Evolutionary conservation across 2,329 filamentous ascomycete genomes (phyloP).

Genomic region (Cadophora sp.): DNA sequence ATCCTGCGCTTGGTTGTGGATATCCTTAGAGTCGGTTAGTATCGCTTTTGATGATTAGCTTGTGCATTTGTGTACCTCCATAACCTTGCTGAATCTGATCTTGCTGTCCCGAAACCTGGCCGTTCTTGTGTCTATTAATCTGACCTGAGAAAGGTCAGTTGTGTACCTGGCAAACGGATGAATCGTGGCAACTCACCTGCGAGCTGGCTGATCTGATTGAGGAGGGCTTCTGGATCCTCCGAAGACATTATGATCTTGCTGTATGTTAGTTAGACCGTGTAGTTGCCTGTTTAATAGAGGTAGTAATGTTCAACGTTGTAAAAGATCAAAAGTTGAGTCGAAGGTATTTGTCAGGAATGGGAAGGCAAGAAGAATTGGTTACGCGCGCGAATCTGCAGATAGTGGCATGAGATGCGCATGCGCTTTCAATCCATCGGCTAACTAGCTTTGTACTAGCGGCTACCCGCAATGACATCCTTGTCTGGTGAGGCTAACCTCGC

Average conservation of each 20-base stretch:
- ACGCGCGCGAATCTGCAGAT: background rate
- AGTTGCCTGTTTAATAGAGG: background rate
- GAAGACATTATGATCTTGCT: conserved; percentile 50
- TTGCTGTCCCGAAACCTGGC: conserved; percentile 51
- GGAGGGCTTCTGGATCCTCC: conserved; percentile 60
- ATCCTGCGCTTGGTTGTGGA: conserved; percentile 36
- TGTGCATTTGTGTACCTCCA: conserved; percentile 32
- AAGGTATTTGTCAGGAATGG: conserved; percentile 14
- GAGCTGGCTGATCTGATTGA: conserved; percentile 61
- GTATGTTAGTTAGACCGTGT: conserved; percentile 32
- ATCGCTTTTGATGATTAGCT: background rate
- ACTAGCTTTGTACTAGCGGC: background rate
- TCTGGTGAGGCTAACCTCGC: background rate
- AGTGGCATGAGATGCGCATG: background rate
- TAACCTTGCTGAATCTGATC: conserved; percentile 29
- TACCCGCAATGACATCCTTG: background rate
- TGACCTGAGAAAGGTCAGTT: conserved; percentile 59
- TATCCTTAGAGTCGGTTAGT: conserved; percentile 37
- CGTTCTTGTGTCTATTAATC: conserved; percentile 80
- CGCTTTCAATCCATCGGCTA: too few species aligned
- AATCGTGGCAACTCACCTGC: conserved; percentile 55
- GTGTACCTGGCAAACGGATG: conserved; percentile 54
- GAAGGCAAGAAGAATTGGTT: background rate
- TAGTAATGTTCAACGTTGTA: background rate
- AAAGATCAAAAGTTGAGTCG: conserved; percentile 4